phyloP scores from a whole-genome alignment of 495 filamentous ascomycete genomes.

The Copromyces sp. region DNA sequence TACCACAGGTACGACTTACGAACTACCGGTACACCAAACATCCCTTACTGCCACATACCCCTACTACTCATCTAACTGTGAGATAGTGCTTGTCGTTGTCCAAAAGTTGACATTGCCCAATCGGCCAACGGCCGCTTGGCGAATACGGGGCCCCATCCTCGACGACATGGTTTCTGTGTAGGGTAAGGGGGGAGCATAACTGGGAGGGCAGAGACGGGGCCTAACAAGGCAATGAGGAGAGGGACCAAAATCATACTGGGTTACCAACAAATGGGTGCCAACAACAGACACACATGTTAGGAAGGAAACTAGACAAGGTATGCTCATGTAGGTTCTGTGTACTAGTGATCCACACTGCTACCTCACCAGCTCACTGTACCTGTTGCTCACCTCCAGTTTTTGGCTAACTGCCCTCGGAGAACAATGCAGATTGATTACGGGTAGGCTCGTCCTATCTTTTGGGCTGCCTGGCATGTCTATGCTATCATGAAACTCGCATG shows the following conservation, averaged over 20 bases:
- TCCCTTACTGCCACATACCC: neutral
- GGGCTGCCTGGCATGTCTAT: neutral
- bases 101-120: neutral
- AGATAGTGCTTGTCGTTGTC: neutral
- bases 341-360: neutral
- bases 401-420: neutral
- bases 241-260: neutral
- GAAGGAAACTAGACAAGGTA: neutral
- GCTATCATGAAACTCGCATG: neutral
- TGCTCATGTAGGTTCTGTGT: neutral
- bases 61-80: neutral
- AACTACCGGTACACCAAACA: neutral
- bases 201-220: neutral
- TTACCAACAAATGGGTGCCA: neutral
- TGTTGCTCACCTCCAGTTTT: neutral
- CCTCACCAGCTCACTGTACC: neutral
- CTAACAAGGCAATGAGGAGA: neutral
- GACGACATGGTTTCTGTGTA: neutral
- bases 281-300: neutral
- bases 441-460: neutral
- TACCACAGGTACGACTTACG: neutral
- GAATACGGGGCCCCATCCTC: neutral
- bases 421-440: neutral
- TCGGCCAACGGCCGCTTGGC: neutral
- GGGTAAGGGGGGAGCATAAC: neutral